These are phyloP conservation scores for Penicillium egyptiacum DNA, from an alignment of 495 filamentous ascomycete species.

Conservation along the genomic window DNA sequence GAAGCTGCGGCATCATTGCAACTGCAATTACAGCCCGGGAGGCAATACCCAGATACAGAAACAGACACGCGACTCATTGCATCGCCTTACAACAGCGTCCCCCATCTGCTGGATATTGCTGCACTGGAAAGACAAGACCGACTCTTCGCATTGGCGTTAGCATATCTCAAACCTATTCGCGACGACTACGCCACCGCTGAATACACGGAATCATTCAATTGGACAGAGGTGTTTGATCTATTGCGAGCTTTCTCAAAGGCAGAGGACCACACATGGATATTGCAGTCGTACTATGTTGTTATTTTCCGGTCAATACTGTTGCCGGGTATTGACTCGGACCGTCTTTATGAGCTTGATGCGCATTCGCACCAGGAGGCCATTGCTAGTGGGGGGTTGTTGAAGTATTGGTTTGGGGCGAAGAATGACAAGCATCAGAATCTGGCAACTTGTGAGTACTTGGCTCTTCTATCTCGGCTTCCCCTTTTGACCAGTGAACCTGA, in stretches of 20 bases:
- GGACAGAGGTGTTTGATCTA: constrained; percentile 58
- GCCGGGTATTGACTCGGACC: constrained; percentile 56
- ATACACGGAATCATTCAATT: constrained; percentile 78
- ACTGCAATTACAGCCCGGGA: constrained; percentile 20
- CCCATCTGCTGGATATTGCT: constrained; percentile 70
- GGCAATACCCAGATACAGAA: constrained; percentile 14
- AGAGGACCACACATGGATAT: constrained; percentile 58
- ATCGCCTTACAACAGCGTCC: constrained; percentile 68
- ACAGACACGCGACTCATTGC: constrained; percentile 49
- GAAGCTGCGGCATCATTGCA: constrained; percentile 39
- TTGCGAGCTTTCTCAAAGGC: constrained; percentile 44
- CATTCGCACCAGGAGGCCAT: constrained; percentile 76
- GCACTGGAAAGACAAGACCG: constrained; percentile 61
- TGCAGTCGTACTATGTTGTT: constrained; percentile 74
- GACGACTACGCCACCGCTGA: constrained; percentile 73
- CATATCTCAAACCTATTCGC: constrained; percentile 57
- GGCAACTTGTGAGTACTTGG: constrained; percentile 60
- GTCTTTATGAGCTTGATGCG: constrained; percentile 67
- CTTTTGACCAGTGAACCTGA: constrained; percentile 7
- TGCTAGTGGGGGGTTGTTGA: constrained; percentile 76
- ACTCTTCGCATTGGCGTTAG: constrained; percentile 70
- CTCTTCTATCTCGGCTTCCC: not conserved
- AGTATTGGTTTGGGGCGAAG: constrained; percentile 82
- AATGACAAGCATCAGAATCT: constrained; percentile 65
- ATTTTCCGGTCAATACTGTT: constrained; percentile 73